Conservation (phyloP, 2,329 filamentous ascomycete genomes). For the Plenodomus biglobosus region DNA sequence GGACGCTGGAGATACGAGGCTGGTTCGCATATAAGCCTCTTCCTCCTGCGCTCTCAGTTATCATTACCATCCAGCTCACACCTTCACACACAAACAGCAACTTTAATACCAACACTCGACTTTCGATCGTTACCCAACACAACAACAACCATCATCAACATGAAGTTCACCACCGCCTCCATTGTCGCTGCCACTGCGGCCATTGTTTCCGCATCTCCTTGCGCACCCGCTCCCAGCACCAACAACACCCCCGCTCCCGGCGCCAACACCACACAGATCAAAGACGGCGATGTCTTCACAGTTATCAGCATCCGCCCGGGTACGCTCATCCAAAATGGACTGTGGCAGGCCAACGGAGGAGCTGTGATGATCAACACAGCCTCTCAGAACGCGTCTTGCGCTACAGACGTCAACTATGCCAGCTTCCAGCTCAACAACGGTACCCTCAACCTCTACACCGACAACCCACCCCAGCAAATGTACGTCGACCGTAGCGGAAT, state of each 20-base stretch:
- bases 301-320: conserved; percentile 55
- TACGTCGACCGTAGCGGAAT: conserved; percentile 61
- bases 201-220: conserved; percentile 31
- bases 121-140: conserved; percentile 3
- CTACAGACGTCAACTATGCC: conserved; percentile 44
- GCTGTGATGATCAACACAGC: conserved; percentile 50
- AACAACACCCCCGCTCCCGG: too few species aligned
- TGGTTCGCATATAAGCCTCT: conserved; percentile 16
- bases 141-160: conserved; percentile 20
- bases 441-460: conserved; percentile 53
- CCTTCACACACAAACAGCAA: background rate
- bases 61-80: conserved; percentile 7
- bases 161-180: conserved; percentile 35
- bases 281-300: conserved; percentile 48
- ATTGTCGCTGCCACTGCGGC: conserved; percentile 24
- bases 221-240: conserved; percentile 16
- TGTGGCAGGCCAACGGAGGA: conserved; percentile 50
- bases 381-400: conserved; percentile 54
- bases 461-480: conserved; percentile 51
- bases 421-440: conserved; percentile 54
- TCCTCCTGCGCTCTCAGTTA: background rate
- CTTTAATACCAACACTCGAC: conserved; percentile 7
- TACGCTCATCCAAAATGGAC: conserved; percentile 52
- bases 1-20: conserved; percentile 1
- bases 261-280: conserved; percentile 20